Evolutionary conservation across 2,329 filamentous ascomycete genomes (phyloP).

Genomic region (Rutstroemia sydowiana): DNA sequence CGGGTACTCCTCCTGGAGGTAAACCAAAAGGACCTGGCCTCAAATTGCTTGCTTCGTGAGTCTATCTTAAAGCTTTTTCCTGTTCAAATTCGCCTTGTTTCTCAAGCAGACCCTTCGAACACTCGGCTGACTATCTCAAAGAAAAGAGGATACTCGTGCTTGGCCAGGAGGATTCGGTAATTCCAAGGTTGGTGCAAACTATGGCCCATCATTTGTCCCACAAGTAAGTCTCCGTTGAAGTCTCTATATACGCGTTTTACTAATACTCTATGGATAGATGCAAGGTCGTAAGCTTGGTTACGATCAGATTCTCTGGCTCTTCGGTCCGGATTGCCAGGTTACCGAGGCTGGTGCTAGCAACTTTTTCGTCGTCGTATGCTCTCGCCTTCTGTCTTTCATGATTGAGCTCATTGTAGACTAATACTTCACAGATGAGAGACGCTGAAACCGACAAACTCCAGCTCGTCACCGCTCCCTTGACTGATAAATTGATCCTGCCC

Average conservation of each 20-base stretch:
- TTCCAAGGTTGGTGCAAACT: conserved; percentile 90
- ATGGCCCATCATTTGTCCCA: conserved; percentile 75
- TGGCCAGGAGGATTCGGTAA: conserved; percentile 93
- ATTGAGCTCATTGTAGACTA: background rate
- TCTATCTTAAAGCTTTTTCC: background rate
- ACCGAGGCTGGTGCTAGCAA: conserved; percentile 91
- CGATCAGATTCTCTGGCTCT: conserved; percentile 88
- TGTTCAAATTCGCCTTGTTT: too few species aligned
- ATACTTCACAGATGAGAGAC: background rate
- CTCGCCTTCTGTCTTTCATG: background rate
- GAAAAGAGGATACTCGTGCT: conserved; percentile 70
- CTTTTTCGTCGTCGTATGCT: conserved; percentile 64
- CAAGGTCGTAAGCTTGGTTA: conserved; percentile 68
- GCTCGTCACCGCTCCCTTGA: conserved; percentile 63
- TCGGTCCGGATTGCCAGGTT: conserved; percentile 51
- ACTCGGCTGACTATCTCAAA: background rate
- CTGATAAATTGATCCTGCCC: conserved; percentile 76
- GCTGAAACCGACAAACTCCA: background rate
- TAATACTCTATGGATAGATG: conserved; percentile 20
- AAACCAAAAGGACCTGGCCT: conserved; percentile 43
- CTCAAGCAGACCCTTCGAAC: too few species aligned
- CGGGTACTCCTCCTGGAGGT: conserved; percentile 31
- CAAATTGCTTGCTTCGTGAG: conserved; percentile 63
- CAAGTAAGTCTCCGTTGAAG: conserved; percentile 3
- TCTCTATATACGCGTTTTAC: too few species aligned